phyloP scores from a whole-genome alignment of 345 rosid species.

The Eucalyptus polyanthemos region DNA sequence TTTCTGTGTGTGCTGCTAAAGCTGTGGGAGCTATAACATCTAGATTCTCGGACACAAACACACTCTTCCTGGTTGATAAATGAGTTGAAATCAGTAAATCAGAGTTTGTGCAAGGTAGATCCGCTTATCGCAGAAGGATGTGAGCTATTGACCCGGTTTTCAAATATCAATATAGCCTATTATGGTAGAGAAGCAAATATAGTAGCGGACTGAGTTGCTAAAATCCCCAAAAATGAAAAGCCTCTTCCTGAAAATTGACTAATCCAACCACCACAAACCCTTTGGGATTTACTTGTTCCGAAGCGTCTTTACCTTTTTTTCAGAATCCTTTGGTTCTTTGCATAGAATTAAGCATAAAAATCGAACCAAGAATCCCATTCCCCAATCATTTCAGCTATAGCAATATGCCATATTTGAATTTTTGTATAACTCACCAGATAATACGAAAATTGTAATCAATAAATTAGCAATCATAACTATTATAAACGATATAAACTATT shows the following conservation, averaged over 20 bases:
- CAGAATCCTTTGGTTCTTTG: neutral
- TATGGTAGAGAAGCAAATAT: rapidly evolving
- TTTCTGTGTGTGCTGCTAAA: neutral
- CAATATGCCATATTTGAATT: neutral
- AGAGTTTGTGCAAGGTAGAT: neutral
- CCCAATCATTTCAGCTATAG: neutral
- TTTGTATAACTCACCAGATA: neutral
- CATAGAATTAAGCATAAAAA: neutral
- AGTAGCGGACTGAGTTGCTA: neutral
- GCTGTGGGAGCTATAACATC: neutral
- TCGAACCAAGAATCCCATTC: neutral
- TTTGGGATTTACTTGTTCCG: neutral
- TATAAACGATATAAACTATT: neutral
- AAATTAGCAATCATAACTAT: neutral
- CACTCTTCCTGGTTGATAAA: neutral
- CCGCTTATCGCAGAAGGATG: neutral
- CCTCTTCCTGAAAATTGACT: rapidly evolving
- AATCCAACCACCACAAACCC: rapidly evolving
- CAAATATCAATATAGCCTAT: neutral
- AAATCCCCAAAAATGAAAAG: neutral
- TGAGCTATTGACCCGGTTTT: neutral
- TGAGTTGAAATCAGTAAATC: neutral
- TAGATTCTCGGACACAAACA: rapidly evolving
- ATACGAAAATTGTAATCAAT: neutral
- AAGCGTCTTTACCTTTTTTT: too few relatives aligned